Percentiles rank a stretch among this genome's conserved stretches.
phyloP scores from a whole-genome alignment of 2,329 filamentous ascomycete species.

The Stemphylium vesicarium region DNA sequence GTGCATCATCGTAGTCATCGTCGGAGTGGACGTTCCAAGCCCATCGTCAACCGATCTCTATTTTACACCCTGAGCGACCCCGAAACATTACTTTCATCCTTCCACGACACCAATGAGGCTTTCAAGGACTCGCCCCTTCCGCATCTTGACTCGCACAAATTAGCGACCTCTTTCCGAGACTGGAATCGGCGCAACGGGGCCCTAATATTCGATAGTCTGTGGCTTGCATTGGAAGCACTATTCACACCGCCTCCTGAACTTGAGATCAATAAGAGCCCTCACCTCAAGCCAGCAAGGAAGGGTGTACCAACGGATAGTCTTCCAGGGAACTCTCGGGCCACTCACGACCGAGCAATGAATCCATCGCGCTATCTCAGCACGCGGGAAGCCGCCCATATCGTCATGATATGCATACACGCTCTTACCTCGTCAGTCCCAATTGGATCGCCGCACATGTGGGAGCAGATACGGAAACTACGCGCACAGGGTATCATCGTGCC shows the following conservation, averaged over 20 bases:
- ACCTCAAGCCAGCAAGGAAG: conserved; percentile 27
- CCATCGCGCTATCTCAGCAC: conserved; percentile 36
- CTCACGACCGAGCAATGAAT: neutral
- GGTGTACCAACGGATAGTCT: neutral
- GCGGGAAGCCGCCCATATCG: conserved; percentile 49
- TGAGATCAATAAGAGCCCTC: conserved; percentile 31
- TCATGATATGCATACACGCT: conserved; percentile 51
- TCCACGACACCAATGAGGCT: conserved; percentile 33
- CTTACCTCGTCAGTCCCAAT: conserved; percentile 44
- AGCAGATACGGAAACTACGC: conserved; percentile 46
- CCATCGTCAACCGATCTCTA: conserved; percentile 42
- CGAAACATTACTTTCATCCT: conserved; percentile 44
- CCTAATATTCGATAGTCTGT: conserved; percentile 48
- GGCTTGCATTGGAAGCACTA: conserved; percentile 38
- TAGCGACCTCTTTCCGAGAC: conserved; percentile 41
- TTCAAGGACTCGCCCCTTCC: conserved; percentile 40
- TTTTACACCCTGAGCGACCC: conserved; percentile 43
- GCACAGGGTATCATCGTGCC: conserved; percentile 47
- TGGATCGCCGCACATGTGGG: conserved; percentile 42
- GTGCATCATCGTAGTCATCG: conserved; percentile 28
- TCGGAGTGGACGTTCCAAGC: conserved; percentile 20
- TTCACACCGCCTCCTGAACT: conserved; percentile 46
- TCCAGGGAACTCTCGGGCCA: neutral
- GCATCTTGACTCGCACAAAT: conserved; percentile 41
- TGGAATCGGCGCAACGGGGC: conserved; percentile 45